Evolutionary conservation across 2,329 filamentous ascomycete genomes (phyloP).

Genomic region (Penicillium sp.): DNA sequence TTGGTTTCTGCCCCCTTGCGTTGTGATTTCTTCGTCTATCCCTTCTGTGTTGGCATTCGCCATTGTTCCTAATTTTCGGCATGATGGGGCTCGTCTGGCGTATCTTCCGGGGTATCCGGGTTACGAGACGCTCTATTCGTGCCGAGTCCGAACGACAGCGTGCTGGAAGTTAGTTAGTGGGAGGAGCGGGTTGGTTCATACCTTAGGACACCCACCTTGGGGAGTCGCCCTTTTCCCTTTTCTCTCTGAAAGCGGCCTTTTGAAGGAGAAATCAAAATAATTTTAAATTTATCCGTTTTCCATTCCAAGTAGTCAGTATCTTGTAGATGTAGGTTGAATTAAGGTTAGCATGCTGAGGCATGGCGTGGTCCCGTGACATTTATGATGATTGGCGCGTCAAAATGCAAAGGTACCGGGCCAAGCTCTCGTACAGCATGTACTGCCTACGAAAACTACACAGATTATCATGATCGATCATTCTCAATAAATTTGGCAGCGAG

Average conservation of each 20-base stretch:
- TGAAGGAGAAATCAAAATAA: background rate
- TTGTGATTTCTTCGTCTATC: background rate
- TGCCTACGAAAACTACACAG: background rate
- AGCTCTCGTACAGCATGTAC: background rate
- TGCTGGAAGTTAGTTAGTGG: background rate
- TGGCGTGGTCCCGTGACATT: background rate
- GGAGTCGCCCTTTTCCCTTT: background rate
- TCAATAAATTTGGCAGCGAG: conserved; percentile 20
- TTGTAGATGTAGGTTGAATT: conserved; percentile 2
- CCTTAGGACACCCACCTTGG: background rate
- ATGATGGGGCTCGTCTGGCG: background rate
- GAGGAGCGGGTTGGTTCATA: no score
- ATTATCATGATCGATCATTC: background rate
- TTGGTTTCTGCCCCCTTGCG: background rate
- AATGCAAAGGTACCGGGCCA: background rate
- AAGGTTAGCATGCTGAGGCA: background rate
- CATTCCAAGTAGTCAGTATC: background rate
- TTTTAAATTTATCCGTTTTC: background rate
- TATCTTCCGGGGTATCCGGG: background rate
- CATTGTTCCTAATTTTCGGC: background rate
- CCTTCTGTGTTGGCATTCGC: background rate
- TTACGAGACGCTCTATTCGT: background rate
- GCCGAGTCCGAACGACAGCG: background rate
- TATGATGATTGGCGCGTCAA: background rate
- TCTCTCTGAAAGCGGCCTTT: background rate